These are phyloP conservation scores for Dioscorea dumetorum DNA, from an alignment of 106 monocot genomes.

Conservation along the genomic window DNA sequence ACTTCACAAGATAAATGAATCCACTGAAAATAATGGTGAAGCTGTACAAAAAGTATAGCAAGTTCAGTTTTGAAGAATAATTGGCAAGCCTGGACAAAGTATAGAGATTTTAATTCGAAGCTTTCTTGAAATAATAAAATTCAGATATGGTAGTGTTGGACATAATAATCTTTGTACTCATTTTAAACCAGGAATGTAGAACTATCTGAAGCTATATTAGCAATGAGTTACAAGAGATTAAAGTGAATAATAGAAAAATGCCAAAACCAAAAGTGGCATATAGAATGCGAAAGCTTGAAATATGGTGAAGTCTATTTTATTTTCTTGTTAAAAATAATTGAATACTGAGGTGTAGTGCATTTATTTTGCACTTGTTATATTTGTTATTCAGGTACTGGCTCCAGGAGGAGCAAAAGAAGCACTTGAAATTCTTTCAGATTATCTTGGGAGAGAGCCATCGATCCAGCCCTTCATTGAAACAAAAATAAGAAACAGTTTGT, in stretches of 20 bases:
- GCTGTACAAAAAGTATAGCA: too few species aligned
- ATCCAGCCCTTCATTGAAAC: constrained; percentile 47
- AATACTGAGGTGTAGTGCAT: background rate
- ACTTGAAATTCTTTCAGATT: constrained; percentile 55
- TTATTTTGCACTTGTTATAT: too few species aligned
- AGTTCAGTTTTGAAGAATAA: too few species aligned
- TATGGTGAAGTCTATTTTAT: background rate
- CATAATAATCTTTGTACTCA: too few species aligned
- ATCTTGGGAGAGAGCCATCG: constrained; percentile 83
- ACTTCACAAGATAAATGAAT: background rate
- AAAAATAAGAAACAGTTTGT: constrained; percentile 43
- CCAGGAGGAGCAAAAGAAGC: constrained; percentile 70
- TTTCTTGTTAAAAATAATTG: background rate
- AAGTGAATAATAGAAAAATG: background rate
- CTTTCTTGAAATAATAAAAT: too few species aligned
- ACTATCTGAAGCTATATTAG: background rate
- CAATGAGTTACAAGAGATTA: background rate
- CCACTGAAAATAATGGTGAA: background rate
- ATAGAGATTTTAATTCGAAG: too few species aligned
- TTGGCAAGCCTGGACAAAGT: too few species aligned
- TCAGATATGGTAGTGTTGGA: too few species aligned
- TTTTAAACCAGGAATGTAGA: too few species aligned
- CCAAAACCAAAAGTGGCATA: background rate
- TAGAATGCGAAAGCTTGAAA: too few species aligned
- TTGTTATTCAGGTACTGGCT: constrained; percentile 53